Base-by-base conservation (phyloP, 2,329 filamentous ascomycete species). In the Fusarium sp. region DNA sequence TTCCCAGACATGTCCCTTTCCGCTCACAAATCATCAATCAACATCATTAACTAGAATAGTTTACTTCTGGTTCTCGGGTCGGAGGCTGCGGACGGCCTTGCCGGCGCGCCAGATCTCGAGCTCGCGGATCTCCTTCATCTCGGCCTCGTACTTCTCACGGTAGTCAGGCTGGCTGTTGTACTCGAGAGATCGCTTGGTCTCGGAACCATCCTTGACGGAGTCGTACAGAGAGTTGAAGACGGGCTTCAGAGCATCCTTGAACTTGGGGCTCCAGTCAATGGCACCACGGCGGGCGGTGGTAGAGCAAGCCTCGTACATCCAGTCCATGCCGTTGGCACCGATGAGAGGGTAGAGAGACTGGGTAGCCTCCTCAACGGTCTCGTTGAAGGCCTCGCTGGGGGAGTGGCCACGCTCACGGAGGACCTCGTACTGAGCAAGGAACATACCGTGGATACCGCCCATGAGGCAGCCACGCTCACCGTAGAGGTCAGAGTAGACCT, bases 371-470 rank as follows among this genome's bases (percentile, higher is more conserved):
- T 99, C 96, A 75, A 99, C 96, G 75, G 96, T 99, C 93, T 99
- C 96, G 90, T 99, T 99, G 92, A 99, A 99, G 75, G 96, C 96
- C 87, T 99, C 96, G 78, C 92, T 95, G 82, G 96, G 96, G 85
- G 89, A 92, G 91, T 99, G 96, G 84, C 96, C 96, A 77, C 93
- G 92, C 91, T 99, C 96, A 80, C 96, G 94, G 84, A 99, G 94
- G 76, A 99, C 96, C 89, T 99, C 96, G 89, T 99, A 99, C 88
- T 99, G 96, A 69, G 96, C 96, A 76, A 99, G 93, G 93, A 99
- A 99, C 96, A 99, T 99, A 82, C 96, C 96, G 90, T 99, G 96
- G 85, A 99, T 99, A 84, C 96, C 96, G 78, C 96, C 96, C 96
- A 99, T 99, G 80, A 99, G 88, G 91, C 96, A 99, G 82, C 96